Base-by-base conservation (phyloP, 2,329 filamentous ascomycete genomes). In the Taxawa tesnikishii region DNA sequence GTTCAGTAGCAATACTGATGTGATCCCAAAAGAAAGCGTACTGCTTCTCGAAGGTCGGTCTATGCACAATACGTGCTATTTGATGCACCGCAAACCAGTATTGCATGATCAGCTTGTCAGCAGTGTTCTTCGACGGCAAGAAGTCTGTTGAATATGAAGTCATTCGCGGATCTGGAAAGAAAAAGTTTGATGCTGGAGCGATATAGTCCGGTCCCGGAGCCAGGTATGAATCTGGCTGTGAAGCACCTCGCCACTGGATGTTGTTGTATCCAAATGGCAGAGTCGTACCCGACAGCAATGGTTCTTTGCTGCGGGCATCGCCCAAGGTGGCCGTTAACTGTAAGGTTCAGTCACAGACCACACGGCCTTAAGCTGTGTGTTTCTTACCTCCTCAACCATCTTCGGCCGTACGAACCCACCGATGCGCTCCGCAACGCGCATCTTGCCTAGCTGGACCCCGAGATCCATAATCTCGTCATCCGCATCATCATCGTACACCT, bases 381-480 rank as follows among this genome's bases (percentile, higher is more conserved):
- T n/a, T n/a, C 60, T 41, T 59, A 81, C 73, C 62, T 84, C 79
- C 51, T 83, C 75, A 4, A 71, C 67, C 36, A 85, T 67, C 43
- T 75, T 73, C 3, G 80, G 79, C 28, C 79, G 64, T 26, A 80
- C 75, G 42, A 81, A 69, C 1, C 79, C 79, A 11, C 81, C 81
- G 40, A 85, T 73, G 23, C 79, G 67, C 47, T 85, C 80, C 3
- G 77, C 83, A 38, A 85, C 73, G 37, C 65, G 70, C 67, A 84
- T 70, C 50, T 72, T 79, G 2, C 80, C 80, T 38, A 85, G 65
- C 41, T 70, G 68, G 36, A 84, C 70, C 2, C 80, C 81, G 15
- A 85, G 58, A 52, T 85, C 81, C 42, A 80, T 68, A 28, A 83
- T 56, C 37, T 82, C 77, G 48, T 79, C 74, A 37, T 76, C 74